These are phyloP conservation scores for Paramecium tetraurelia DNA, from an alignment of 73 alveolate genomes.

Conservation along the genomic window DNA sequence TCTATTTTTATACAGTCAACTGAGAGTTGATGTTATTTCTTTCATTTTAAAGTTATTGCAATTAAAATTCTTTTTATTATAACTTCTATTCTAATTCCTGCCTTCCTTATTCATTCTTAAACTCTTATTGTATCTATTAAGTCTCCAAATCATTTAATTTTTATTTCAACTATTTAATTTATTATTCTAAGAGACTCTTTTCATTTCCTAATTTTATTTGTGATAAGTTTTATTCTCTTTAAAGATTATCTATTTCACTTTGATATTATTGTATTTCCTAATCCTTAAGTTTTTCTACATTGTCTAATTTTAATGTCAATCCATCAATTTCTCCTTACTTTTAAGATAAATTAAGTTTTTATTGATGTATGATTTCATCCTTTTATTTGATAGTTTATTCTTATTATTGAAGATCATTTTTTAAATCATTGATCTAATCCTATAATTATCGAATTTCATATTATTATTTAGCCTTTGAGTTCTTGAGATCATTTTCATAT, in stretches of 20 bases:
- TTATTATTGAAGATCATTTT: not conserved
- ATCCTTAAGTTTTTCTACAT: not conserved
- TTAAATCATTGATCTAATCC: not conserved
- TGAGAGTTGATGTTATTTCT: not conserved
- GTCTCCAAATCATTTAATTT: not conserved
- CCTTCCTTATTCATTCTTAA: not conserved
- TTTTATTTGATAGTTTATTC: not conserved
- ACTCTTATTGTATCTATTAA: not conserved
- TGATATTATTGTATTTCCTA: not conserved
- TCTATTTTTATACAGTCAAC: not conserved
- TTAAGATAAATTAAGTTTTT: not conserved
- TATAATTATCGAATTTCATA: not conserved
- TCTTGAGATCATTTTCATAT: not conserved
- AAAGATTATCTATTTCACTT: not conserved
- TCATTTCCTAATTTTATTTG: not conserved
- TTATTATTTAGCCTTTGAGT: not conserved
- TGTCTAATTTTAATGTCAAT: not conserved
- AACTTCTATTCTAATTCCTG: not conserved
- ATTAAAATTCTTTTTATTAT: not conserved
- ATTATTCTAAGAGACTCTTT: not conserved
- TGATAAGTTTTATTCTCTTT: not conserved
- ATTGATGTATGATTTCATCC: not conserved
- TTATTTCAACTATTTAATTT: not conserved
- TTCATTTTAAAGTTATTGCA: not conserved
- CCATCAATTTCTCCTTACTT: conserved; percentile 13